Base-by-base conservation (phyloP, 2,329 filamentous ascomycete species). In the Colletotrichum orchidophilum region DNA sequence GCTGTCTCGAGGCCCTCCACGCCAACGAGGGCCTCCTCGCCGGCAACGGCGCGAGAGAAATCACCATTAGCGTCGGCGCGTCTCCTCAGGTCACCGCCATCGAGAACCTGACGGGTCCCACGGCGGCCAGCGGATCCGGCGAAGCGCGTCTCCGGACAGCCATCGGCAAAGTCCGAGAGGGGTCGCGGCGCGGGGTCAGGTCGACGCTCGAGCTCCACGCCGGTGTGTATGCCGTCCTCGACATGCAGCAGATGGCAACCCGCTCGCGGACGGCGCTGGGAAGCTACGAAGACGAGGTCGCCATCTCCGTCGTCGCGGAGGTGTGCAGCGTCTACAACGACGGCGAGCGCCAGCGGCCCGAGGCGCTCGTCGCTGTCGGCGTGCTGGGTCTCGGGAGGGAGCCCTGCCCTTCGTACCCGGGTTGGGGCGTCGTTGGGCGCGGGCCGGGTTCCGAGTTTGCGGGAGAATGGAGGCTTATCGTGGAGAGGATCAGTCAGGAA, bases 171-270 rank as follows among this genome's bases (percentile, higher is more conserved):
- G 61, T 69, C 24, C 27, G 55, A 11, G 21, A 60, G 3, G 67
- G 42, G 3, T 24, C 31, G 0, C 39, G 33, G 2, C 26, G n/a
- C 5, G 57, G 39, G 0, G 57, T 79, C 0, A 46, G 66, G 0
- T 76, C 76, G 0, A 75, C 52, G 0, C 74, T 92, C 0, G 90
- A 92, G 73, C 78, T 92, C 1, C 91, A 93, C 73, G 90, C 91
- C 0, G 91, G 91, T 0, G 90, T 91, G 1, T 93, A 92, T 74
- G 87, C 90, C 0, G 77, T 91, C 5, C 82, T 92, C 5, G 91
- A 92, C 74, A 84, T 92, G 75, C 91, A 93, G 75, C 91, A 93
- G 75, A 77, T 92, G 0, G 87, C 89, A 0, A 91, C 91, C 0
- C 82, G 87, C 12, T 87, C 46, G 74, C 82, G 39, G 66, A 78